A percentile compares a stretch with the other conserved stretches of the same genome.
Conservation (phyloP, 2,329 filamentous ascomycete genomes). For the Diplodia intermedia region DNA sequence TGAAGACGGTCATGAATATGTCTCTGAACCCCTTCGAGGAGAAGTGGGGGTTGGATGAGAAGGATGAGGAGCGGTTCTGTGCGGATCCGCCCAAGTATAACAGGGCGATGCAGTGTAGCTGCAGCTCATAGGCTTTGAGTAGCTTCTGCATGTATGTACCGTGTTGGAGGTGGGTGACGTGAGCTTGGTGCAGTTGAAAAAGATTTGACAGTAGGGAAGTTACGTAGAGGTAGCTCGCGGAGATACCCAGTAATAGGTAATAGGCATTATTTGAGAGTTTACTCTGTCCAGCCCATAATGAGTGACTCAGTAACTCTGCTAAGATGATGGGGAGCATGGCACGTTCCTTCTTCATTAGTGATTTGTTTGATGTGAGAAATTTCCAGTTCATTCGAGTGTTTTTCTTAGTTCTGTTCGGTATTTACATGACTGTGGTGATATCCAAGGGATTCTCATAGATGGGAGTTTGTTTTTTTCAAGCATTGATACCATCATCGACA, state of each 20-base stretch:
- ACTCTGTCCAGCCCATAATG: neutral
- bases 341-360: neutral
- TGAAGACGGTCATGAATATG: conserved; percentile 82
- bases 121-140: conserved; percentile 73
- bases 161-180: neutral
- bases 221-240: neutral
- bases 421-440: neutral
- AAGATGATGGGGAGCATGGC: neutral
- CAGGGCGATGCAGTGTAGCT: conserved; percentile 91
- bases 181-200: neutral
- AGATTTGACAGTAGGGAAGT: neutral
- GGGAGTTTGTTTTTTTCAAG: neutral
- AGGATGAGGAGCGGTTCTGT: conserved; percentile 82
- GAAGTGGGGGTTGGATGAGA: conserved; percentile 68
- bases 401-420: neutral
- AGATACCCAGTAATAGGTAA: neutral
- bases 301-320: neutral
- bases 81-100: conserved; percentile 81
- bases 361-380: neutral
- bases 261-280: neutral
- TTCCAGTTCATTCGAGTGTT: neutral
- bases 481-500: conserved; percentile 19
- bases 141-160: neutral
- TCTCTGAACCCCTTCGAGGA: conserved; percentile 85
- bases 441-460: too few species aligned